Conservation (phyloP, 1,139 yeast genomes). For the Kurtzmaniella quercitrusa region DNA sequence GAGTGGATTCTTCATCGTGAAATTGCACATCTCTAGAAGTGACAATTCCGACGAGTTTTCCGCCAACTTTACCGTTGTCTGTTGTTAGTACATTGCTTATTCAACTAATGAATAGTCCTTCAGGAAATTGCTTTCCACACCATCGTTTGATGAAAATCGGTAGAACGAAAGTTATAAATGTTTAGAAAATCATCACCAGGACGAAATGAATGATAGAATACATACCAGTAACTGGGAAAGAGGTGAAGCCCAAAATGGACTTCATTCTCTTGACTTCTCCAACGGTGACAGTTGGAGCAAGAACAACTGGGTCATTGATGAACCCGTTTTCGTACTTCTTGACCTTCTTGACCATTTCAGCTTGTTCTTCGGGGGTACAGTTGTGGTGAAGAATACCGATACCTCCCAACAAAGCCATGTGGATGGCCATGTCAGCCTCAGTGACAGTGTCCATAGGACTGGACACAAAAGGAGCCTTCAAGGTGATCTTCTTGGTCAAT, state of each 20-base stretch:
- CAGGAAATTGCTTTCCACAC: constrained; percentile 71
- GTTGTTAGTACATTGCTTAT: constrained; percentile 11
- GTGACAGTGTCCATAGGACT: constrained; percentile 99
- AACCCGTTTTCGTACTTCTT: constrained; percentile 97
- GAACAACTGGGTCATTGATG: constrained; percentile 89
- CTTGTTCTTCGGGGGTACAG: constrained; percentile 95
- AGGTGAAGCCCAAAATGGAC: constrained; percentile 80
- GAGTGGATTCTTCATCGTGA: constrained; percentile 65
- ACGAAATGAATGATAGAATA: constrained; percentile 18
- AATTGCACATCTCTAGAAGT: constrained; percentile 98
- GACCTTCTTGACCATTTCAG: constrained; percentile 95
- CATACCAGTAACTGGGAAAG: constrained; percentile 99
- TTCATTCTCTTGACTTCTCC: constrained; percentile 76
- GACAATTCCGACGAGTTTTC: constrained; percentile 89
- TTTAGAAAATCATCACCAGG: constrained; percentile 10
- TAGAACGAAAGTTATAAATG: constrained; percentile 97
- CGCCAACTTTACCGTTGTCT: constrained; percentile 85
- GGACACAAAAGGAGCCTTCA: constrained; percentile 92
- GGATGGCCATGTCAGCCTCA: constrained; percentile 94
- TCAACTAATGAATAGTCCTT: too few relatives aligned
- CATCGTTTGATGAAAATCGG: constrained; percentile 97
- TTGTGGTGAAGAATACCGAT: constrained; percentile 98
- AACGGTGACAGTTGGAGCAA: constrained; percentile 71
- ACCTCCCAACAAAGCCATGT: constrained; percentile 98
- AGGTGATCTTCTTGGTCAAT: constrained; percentile 84